A percentile compares a stretch with the other conserved stretches of the same genome.
phyloP scores from a whole-genome alignment of 345 rosid genomes.

The Noccaea bulbosa region DNA sequence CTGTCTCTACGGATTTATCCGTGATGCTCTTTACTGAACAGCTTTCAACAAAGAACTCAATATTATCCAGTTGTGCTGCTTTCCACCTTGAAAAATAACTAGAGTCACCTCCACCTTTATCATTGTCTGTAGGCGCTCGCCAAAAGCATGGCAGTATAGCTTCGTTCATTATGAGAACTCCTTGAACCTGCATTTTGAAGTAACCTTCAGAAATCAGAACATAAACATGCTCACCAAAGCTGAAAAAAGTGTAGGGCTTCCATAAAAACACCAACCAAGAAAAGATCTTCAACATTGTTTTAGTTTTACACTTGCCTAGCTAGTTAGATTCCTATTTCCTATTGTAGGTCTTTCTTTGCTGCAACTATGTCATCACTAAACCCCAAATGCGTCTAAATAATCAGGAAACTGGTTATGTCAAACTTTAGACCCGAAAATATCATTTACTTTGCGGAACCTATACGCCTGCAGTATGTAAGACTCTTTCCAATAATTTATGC shows the following conservation, averaged over 20 bases:
- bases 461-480: neutral
- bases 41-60: conserved; percentile 60
- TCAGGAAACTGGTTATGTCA: conserved; percentile 11
- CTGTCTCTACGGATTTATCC: conserved; percentile 55
- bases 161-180: conserved; percentile 65
- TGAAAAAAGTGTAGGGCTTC: neutral
- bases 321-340: neutral
- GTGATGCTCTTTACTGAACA: conserved; percentile 58
- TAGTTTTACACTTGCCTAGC: neutral
- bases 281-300: conserved; percentile 8
- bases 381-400: conserved; percentile 10
- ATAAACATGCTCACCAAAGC: neutral
- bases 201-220: conserved; percentile 17
- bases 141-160: conserved; percentile 91
- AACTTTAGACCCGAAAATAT: neutral
- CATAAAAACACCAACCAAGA: conserved; percentile 14
- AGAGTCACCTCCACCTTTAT: conserved; percentile 79
- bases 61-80: conserved; percentile 61
- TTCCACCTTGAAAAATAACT: conserved; percentile 90
- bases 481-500: neutral
- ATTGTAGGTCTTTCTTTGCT: neutral
- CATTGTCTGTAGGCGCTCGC: conserved; percentile 97
- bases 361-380: neutral
- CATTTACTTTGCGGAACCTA: neutral
- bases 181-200: conserved; percentile 61